Evolutionary conservation across 2,329 filamentous ascomycete species (phyloP).

Genomic region (Monosporascus sp.): DNA sequence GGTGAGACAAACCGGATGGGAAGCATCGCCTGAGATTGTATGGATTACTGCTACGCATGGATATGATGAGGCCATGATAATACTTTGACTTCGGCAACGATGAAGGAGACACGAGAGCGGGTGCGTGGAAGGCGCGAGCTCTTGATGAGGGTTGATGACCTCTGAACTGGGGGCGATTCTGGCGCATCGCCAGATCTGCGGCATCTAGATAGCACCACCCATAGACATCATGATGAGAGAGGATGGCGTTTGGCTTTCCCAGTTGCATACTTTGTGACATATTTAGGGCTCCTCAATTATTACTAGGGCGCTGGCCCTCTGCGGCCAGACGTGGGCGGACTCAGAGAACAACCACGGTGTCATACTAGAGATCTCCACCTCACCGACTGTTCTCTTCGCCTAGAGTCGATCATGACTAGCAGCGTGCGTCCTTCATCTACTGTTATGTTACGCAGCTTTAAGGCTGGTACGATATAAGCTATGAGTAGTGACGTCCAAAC

Average conservation of each 20-base stretch:
- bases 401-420: too few species aligned
- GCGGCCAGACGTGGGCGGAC: too few species aligned
- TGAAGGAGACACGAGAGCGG: slow-evolving; percentile 17
- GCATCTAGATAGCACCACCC: slow-evolving; percentile 29
- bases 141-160: slow-evolving; percentile 17
- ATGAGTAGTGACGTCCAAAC: too few species aligned
- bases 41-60: slow-evolving; percentile 12
- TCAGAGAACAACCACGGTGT: too few species aligned
- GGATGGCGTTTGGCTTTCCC: slow-evolving; percentile 3
- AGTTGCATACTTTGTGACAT: background rate
- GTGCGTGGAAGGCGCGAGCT: slow-evolving; percentile 18
- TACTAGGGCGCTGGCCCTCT: background rate
- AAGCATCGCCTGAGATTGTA: slow-evolving; percentile 5
- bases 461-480: too few species aligned
- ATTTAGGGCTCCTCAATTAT: background rate
- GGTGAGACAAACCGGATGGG: background rate
- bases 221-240: slow-evolving; percentile 27
- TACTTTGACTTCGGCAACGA: slow-evolving; percentile 20
- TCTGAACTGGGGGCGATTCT: slow-evolving; percentile 20
- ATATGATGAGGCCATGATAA: slow-evolving; percentile 19
- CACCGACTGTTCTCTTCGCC: too few species aligned
- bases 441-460: too few species aligned
- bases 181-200: slow-evolving; percentile 25
- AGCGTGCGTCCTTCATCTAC: too few species aligned
- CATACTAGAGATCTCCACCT: too few species aligned